Percentiles rank a stretch among this genome's conserved stretches.
phyloP scores from a whole-genome alignment of 2,329 filamentous ascomycete species.

The Fusarium sterilihyphosum region DNA sequence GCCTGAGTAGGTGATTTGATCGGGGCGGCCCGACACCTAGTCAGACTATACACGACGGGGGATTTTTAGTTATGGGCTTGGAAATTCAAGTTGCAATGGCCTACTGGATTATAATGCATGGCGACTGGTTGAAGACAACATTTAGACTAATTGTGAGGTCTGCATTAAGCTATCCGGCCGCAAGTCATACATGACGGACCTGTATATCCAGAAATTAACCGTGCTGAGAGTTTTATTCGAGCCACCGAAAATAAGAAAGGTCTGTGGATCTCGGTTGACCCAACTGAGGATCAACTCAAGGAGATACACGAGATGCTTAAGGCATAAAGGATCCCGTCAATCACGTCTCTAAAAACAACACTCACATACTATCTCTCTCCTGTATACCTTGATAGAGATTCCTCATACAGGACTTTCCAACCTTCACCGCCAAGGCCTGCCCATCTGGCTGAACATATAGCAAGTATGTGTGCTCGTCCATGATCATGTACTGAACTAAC shows the following conservation, averaged over 20 bases:
- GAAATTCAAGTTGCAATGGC: accelerated
- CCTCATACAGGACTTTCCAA: background rate
- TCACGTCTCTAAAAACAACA: too few relatives aligned
- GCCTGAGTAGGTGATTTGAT: background rate
- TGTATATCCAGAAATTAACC: too few relatives aligned
- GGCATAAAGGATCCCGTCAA: too few relatives aligned
- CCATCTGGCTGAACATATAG: accelerated
- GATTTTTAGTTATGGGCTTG: accelerated
- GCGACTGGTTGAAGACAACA: accelerated
- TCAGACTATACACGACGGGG: accelerated
- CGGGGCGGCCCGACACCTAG: background rate
- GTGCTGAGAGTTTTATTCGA: too few relatives aligned
- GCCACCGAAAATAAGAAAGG: too few relatives aligned
- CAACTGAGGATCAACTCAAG: too few relatives aligned
- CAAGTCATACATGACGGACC: too few relatives aligned
- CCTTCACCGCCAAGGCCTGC: background rate
- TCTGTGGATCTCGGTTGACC: accelerated
- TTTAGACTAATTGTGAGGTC: too few relatives aligned
- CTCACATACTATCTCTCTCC: too few relatives aligned
- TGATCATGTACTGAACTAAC: too few relatives aligned
- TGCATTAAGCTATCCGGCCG: accelerated
- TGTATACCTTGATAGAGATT: too few relatives aligned
- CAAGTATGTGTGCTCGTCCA: background rate
- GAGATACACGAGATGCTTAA: accelerated
- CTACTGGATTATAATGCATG: too few relatives aligned